Percentiles rank a stretch among this genome's conserved stretches.
Evolutionary conservation across 1,139 yeast genomes (phyloP).

Genomic region (Trichomonascaceae sp.): DNA sequence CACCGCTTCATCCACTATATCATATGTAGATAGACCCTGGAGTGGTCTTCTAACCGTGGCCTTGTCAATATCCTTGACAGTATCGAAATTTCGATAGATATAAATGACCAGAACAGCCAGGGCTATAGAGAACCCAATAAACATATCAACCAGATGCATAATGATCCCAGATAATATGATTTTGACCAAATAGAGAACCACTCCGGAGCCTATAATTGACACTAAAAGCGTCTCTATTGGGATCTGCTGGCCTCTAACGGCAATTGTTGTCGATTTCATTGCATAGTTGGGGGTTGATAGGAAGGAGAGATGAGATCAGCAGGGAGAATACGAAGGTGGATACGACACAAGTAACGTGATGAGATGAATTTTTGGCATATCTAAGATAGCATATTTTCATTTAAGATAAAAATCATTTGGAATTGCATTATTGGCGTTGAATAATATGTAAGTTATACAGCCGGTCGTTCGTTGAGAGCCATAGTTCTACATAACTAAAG

Average conservation of each 20-base stretch:
- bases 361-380: not conserved
- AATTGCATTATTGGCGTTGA: too few species aligned
- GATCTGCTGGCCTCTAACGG: slow-evolving; percentile 14
- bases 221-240: slow-evolving; percentile 19
- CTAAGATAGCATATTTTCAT: too few species aligned
- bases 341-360: not conserved
- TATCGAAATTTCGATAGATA: slow-evolving; percentile 17
- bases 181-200: slow-evolving; percentile 18
- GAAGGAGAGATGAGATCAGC: slow-evolving; percentile 2
- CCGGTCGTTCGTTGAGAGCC: too few species aligned
- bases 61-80: slow-evolving; percentile 6
- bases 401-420: too few species aligned
- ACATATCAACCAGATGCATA: slow-evolving; percentile 20
- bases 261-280: not conserved
- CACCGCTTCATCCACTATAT: slow-evolving; percentile 17
- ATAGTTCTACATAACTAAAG: too few species aligned
- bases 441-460: too few species aligned
- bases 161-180: slow-evolving; percentile 18
- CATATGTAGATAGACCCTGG: slow-evolving; percentile 13
- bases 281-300: not conserved
- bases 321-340: not conserved
- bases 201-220: slow-evolving; percentile 16
- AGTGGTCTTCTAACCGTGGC: slow-evolving; percentile 9
- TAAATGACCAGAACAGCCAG: slow-evolving; percentile 14
- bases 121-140: slow-evolving; percentile 19